A percentile compares a stretch with the other conserved stretches of the same genome.
These are phyloP conservation scores for Rhynchospora breviuscula DNA, from an alignment of 176 grass and related monocot genomes.

Conservation along the genomic window DNA sequence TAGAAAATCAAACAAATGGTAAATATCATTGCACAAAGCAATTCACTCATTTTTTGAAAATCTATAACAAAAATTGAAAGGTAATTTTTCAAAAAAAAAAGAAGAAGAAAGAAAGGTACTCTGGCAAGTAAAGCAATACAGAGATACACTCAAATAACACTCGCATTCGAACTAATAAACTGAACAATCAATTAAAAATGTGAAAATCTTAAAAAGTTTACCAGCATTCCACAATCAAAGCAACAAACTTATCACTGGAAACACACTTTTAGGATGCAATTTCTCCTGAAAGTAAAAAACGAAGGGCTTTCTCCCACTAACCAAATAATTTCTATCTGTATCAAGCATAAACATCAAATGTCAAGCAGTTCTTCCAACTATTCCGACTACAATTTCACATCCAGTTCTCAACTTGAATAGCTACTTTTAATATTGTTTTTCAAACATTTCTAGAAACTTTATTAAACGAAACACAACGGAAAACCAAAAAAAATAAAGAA, in stretches of 20 bases:
- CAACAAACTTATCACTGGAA: background rate
- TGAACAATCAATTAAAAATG: background rate
- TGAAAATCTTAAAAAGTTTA: background rate
- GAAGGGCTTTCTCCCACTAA: background rate
- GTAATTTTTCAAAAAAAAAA: no score
- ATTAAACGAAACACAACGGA: background rate
- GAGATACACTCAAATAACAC: background rate
- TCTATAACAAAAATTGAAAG: background rate
- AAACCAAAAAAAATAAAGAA: conserved; percentile 11
- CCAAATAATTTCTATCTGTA: background rate
- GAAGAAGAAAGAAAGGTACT: background rate
- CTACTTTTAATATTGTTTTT: background rate
- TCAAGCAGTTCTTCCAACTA: background rate
- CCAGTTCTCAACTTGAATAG: background rate
- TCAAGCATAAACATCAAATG: background rate
- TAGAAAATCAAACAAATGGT: background rate
- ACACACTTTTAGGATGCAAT: background rate
- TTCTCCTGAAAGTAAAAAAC: background rate
- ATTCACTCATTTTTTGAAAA: background rate
- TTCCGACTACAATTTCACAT: background rate
- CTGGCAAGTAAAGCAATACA: background rate
- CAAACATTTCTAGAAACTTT: background rate
- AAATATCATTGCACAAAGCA: conserved; percentile 4
- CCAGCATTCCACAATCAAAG: background rate
- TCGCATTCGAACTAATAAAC: background rate